Evolutionary conservation across 2,329 filamentous ascomycete species (phyloP), one percentile per base, ranked within the genome.

Genomic region (Cadophora malorum): DNA sequence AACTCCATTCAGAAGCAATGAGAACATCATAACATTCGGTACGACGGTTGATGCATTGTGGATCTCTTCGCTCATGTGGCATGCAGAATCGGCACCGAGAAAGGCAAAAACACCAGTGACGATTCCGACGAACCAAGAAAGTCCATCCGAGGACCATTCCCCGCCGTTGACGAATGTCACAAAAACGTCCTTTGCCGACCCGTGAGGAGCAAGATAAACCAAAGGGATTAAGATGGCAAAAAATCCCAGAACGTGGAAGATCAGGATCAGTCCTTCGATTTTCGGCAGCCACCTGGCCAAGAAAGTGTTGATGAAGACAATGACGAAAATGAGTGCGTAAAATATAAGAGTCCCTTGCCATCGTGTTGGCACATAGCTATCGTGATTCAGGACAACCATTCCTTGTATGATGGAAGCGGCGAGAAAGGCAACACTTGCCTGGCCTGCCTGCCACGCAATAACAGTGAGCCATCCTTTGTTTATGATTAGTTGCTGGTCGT

Each of bases 191-290:
- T 74, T 67, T 6, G 78, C 66, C 49, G 74, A 63, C 2, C 59
- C 72, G 58, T 76, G 75, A 19, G 78, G 75, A 19, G 74, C 71
- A 9, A 80, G 73, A 58, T 77, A 71, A 10, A 80, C 72, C 23
- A 81, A 67, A 1, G 79, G 76, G 5, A 81, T 75, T 4, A 80
- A 53, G 52, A 81, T 73, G 6, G 76, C 79, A 58, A 81, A 77
- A 66, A 81, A 81, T 38, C 77, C 76, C 1, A 77, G 58, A n/a
- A 81, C 74, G 50, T 87, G 85, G 8, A 87, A 71, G 47, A 83
- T 79, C 28, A 88, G 76, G 59, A 86, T 80, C 6, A 83, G 60
- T 0, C 80, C 81, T 73, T 88, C 85, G 52, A 88, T 79, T 59
- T 82, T 80, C 28, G 86, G 82, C 21, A 88, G 78, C 14, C 78